Evolutionary conservation across 805 yeast species (phyloP).

Genomic region (Saccharomycopsis microspora): DNA sequence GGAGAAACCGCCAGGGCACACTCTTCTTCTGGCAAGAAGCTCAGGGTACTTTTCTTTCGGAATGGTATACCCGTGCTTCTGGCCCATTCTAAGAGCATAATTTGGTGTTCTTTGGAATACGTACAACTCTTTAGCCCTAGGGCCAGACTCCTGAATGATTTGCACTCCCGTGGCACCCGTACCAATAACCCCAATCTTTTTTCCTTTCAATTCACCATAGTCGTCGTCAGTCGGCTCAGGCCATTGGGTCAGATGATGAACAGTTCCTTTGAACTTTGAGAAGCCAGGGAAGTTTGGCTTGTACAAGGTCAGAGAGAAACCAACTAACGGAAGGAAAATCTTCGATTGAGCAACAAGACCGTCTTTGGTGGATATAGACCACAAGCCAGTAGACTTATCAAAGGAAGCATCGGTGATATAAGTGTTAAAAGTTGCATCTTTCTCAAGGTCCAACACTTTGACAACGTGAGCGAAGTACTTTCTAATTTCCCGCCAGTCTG

Average conservation of each 20-base stretch:
- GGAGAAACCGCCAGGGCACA: conserved; percentile 18
- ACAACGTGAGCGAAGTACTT: conserved; percentile 22
- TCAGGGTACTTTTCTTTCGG: conserved; percentile 3
- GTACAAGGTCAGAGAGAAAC: conserved; percentile 20
- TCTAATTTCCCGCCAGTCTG: conserved; percentile 20
- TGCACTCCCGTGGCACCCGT: conserved; percentile 21
- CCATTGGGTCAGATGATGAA: conserved; percentile 17
- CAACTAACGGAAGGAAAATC: conserved; percentile 17
- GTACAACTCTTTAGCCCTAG: conserved; percentile 11
- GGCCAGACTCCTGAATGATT: conserved; percentile 17
- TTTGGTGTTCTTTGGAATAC: conserved; percentile 19
- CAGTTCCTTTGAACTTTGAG: conserved; percentile 15
- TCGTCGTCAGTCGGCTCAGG: conserved; percentile 15
- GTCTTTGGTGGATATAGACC: conserved; percentile 18
- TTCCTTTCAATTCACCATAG: conserved; percentile 8
- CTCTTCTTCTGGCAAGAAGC: conserved; percentile 14
- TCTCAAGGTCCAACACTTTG: conserved; percentile 18
- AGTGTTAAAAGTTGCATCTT: conserved; percentile 20
- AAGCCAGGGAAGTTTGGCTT: conserved; percentile 19
- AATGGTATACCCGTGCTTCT: conserved; percentile 1
- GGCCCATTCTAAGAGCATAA: conserved; percentile 18
- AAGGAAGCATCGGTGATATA: conserved; percentile 18
- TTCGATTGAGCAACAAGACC: conserved; percentile 13
- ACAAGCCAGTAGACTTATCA: conserved; percentile 17
- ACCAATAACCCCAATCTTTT: conserved; percentile 18